Evolutionary conservation across 768 basidiomycete genomes (phyloP).

Genomic region (Boletus rubropictus): DNA sequence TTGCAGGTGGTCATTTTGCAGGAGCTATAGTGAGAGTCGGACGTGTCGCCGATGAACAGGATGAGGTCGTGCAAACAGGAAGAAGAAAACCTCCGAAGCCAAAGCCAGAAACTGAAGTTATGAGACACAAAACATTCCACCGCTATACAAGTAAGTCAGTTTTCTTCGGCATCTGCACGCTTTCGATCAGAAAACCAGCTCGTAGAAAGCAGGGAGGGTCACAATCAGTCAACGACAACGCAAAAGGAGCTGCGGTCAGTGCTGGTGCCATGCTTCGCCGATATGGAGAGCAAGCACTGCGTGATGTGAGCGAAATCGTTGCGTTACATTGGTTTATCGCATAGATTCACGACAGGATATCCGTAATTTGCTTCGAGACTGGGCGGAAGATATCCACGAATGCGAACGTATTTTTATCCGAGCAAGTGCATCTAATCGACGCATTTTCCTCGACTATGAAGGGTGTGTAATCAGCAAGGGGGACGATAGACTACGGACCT

Average conservation of each 20-base stretch:
- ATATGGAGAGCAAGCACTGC: conserved; percentile 90
- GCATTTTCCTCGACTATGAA: conserved; percentile 88
- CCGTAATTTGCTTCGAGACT: conserved; percentile 71
- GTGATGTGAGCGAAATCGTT: conserved; percentile 55
- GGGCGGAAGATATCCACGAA: conserved; percentile 80
- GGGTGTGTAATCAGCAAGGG: conserved; percentile 69
- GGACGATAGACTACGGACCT: conserved; percentile 80
- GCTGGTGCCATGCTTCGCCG: conserved; percentile 90
- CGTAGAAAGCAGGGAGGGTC: conserved; percentile 97
- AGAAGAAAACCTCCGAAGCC: conserved; percentile 58
- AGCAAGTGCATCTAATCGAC: conserved; percentile 79
- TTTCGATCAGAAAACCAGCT: conserved; percentile 45
- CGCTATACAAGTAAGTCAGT: conserved; percentile 85
- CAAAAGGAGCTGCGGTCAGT: conserved; percentile 89
- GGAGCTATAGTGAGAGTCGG: conserved; percentile 80
- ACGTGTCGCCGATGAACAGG: conserved; percentile 42
- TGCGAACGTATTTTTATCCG: conserved; percentile 92
- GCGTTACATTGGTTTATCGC: background rate
- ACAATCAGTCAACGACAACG: conserved; percentile 86
- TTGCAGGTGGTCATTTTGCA: conserved; percentile 97
- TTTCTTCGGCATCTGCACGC: background rate
- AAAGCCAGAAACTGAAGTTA: conserved; percentile 73
- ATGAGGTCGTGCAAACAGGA: conserved; percentile 33
- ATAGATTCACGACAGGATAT: conserved; percentile 60
- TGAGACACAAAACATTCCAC: conserved; percentile 94